Conservation (phyloP, 441 rosid species). For the Erodium moschatum region DNA sequence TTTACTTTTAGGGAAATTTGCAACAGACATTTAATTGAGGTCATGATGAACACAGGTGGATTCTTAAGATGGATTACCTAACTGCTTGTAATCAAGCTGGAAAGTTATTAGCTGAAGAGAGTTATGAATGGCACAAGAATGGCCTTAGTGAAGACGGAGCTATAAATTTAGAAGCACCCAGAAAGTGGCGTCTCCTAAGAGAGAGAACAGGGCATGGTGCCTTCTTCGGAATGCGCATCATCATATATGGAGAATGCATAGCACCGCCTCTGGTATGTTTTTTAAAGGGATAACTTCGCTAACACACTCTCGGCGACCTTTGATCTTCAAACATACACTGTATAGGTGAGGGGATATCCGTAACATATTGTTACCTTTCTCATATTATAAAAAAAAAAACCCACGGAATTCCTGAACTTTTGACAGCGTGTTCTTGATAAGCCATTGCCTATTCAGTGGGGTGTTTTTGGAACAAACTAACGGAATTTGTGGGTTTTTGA, state of each 20-base stretch:
- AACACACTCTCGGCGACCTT: too few relatives aligned
- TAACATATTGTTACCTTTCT: too few relatives aligned
- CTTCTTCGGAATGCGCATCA: slow-evolving; percentile 60
- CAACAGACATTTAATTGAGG: neutral
- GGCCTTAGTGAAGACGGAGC: slow-evolving; percentile 76
- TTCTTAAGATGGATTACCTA: slow-evolving; percentile 62
- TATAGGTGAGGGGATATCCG: too few relatives aligned
- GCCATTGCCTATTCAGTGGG: too few relatives aligned
- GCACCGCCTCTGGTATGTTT: slow-evolving; percentile 75
- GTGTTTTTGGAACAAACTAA: too few relatives aligned
- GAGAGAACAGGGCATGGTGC: slow-evolving; percentile 94
- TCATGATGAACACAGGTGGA: slow-evolving; percentile 20
- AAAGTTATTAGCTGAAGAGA: slow-evolving; percentile 30
- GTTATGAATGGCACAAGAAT: slow-evolving; percentile 71
- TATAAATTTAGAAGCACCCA: slow-evolving; percentile 70
- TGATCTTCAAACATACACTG: too few relatives aligned
- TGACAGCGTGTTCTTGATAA: too few relatives aligned
- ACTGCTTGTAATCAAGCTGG: slow-evolving; percentile 70
- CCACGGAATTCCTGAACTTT: too few relatives aligned
- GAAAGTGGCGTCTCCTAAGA: slow-evolving; percentile 76
- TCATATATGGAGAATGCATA: slow-evolving; percentile 81
- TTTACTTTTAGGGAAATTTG: neutral
- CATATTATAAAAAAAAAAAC: too few relatives aligned
- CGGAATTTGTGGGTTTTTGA: too few relatives aligned
- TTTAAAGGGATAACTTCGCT: neutral